These are phyloP conservation scores for Pyrus betulifolia DNA, from an alignment of 306 rosid species.

Conservation along the genomic window DNA sequence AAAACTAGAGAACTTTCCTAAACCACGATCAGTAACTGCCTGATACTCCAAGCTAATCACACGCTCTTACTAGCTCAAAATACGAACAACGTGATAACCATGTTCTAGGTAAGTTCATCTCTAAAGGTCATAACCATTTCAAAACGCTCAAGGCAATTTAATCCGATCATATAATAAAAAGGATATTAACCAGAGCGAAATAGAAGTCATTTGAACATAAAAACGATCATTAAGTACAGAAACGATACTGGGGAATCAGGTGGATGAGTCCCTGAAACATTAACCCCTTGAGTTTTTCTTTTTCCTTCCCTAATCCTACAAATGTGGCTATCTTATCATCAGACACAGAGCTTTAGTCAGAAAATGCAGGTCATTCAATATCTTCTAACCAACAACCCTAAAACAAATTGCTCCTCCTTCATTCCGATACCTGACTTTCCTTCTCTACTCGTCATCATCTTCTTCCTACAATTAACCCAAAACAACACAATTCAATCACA, in stretches of 20 bases:
- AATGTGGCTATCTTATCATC: slow-evolving; percentile 21
- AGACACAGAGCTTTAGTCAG: slow-evolving; percentile 8
- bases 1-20: too few species aligned
- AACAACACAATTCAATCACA: not conserved
- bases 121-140: not conserved
- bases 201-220: not conserved
- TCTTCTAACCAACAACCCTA: slow-evolving; percentile 18
- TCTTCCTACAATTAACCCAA: slow-evolving; percentile 56
- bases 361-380: slow-evolving; percentile 11
- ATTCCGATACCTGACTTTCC: not conserved
- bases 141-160: not conserved
- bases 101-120: not conserved
- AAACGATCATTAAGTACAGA: slow-evolving; percentile 2
- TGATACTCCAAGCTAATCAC: not conserved
- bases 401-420: slow-evolving; percentile 5
- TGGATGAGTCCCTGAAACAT: not conserved
- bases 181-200: not conserved
- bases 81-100: not conserved
- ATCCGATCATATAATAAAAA: not conserved
- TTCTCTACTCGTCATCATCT: slow-evolving; percentile 33
- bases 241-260: slow-evolving; percentile 1
- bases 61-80: too few species aligned
- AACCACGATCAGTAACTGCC: fast-evolving
- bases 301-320: slow-evolving; percentile 19
- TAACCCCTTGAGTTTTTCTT: not conserved